Evolutionary conservation across 1,284 basidiomycete species (phyloP).

Genomic region (Coriolopsis trogii): DNA sequence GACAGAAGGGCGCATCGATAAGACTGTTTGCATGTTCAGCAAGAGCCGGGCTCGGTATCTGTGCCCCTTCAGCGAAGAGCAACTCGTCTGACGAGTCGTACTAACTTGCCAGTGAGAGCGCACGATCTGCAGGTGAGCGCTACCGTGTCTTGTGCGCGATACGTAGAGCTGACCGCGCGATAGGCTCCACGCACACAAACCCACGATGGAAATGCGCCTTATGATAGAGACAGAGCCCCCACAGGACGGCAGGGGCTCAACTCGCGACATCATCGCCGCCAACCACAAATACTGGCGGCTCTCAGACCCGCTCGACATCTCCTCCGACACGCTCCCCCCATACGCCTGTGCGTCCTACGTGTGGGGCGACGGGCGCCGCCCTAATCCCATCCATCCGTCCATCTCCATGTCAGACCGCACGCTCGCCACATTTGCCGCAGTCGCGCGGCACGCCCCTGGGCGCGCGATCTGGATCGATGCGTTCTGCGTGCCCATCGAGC

Average conservation of each 20-base stretch:
- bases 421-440: constrained; percentile 14
- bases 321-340: constrained; percentile 9
- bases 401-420: constrained; percentile 26
- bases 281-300: constrained; percentile 20
- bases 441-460: constrained; percentile 13
- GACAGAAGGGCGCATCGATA: too few species aligned
- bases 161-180: too few species aligned
- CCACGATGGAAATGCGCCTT: constrained; percentile 17
- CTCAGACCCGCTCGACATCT: constrained; percentile 21
- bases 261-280: constrained; percentile 8
- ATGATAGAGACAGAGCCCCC: constrained; percentile 6
- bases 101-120: too few species aligned
- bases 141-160: too few species aligned
- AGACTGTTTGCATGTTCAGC: too few species aligned
- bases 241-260: too few species aligned
- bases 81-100: too few species aligned
- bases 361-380: constrained; percentile 19
- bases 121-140: too few species aligned
- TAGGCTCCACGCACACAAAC: too few species aligned
- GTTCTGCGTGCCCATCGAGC: constrained; percentile 25
- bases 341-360: constrained; percentile 31
- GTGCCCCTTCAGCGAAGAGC: too few species aligned
- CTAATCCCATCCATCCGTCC: constrained; percentile 22
- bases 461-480: constrained; percentile 26
- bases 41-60: too few species aligned